A percentile compares a stretch with the other conserved stretches of the same genome.
Evolutionary conservation across 257 asterid species (phyloP).

Genomic region (Buddleja alternifolia): DNA sequence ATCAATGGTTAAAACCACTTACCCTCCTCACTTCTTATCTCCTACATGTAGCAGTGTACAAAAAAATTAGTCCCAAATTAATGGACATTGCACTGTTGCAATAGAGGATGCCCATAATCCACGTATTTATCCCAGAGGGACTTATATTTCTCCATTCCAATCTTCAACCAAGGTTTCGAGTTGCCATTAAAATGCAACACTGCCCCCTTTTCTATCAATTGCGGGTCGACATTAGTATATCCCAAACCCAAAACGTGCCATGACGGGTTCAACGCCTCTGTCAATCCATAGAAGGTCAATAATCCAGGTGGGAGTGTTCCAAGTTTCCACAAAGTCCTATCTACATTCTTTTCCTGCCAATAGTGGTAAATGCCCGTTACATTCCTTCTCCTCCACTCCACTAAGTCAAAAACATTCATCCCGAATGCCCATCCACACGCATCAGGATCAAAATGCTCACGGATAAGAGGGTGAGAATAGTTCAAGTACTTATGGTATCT

Average conservation of each 20-base stretch:
- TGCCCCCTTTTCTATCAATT: conserved; percentile 62
- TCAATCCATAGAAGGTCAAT: conserved; percentile 63
- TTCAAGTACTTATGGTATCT: conserved; percentile 69
- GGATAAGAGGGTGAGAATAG: conserved; percentile 72
- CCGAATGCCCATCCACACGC: conserved; percentile 79
- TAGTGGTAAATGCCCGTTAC: conserved; percentile 67
- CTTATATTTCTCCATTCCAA: conserved; percentile 69
- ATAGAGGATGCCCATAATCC: conserved; percentile 55
- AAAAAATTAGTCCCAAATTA: conserved; percentile 31
- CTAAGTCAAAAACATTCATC: conserved; percentile 68
- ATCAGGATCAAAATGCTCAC: conserved; percentile 67
- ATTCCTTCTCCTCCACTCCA: conserved; percentile 60
- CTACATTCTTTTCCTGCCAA: conserved; percentile 72
- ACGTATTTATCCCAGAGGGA: conserved; percentile 65
- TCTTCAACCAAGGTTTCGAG: conserved; percentile 73
- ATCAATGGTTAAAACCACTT: conserved; percentile 22
- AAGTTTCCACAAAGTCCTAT: conserved; percentile 66
- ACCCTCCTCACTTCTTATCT: conserved; percentile 20
- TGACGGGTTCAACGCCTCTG: conserved; percentile 58
- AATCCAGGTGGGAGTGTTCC: conserved; percentile 72
- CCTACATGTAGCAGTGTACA: conserved; percentile 37
- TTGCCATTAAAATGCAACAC: conserved; percentile 74
- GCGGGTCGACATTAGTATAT: conserved; percentile 55
- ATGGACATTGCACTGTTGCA: conserved; percentile 64
- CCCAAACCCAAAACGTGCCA: conserved; percentile 78